Conservation (phyloP, 208 protist species). For the Leishmania mexicana region DNA sequence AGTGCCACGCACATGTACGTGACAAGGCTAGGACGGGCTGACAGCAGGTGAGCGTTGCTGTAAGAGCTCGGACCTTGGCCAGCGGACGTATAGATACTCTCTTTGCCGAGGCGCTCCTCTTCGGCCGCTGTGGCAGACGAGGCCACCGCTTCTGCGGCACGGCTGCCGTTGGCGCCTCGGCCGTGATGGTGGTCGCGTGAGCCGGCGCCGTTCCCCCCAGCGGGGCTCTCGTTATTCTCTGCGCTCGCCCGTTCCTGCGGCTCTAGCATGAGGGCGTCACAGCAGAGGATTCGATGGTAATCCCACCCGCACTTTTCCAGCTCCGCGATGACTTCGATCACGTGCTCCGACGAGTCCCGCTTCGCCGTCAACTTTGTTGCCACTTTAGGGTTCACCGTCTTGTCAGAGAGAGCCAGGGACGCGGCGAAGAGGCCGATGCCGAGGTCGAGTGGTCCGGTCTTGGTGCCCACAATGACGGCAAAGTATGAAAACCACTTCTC, state of each 20-base stretch:
- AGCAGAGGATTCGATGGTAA: slow-evolving; percentile 49
- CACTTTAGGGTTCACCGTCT: slow-evolving; percentile 45
- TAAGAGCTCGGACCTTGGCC: slow-evolving; percentile 52
- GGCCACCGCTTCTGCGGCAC: not conserved
- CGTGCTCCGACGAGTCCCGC: slow-evolving; percentile 42
- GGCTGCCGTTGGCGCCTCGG: slow-evolving; percentile 5
- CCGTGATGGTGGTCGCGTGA: slow-evolving; percentile 7
- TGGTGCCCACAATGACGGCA: slow-evolving; percentile 67
- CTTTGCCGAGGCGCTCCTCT: slow-evolving; percentile 7
- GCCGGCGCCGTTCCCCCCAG: slow-evolving; percentile 1
- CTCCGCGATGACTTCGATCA: slow-evolving; percentile 46
- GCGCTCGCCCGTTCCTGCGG: slow-evolving; percentile 32
- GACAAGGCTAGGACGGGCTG: slow-evolving; percentile 44
- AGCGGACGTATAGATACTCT: slow-evolving; percentile 47
- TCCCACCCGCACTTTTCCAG: slow-evolving; percentile 74
- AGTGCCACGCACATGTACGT: slow-evolving; percentile 75
- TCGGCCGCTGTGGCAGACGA: not conserved
- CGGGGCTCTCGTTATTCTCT: not conserved
- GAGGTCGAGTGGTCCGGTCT: slow-evolving; percentile 75
- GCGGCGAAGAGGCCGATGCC: slow-evolving; percentile 69
- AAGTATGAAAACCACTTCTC: slow-evolving; percentile 44
- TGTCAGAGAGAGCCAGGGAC: slow-evolving; percentile 42
- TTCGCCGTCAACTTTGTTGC: slow-evolving; percentile 31
- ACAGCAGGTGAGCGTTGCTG: slow-evolving; percentile 27
- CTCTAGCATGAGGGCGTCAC: slow-evolving; percentile 46